Evolutionary conservation across 1,139 yeast genomes (phyloP).

Genomic region (Kodamaea plutei): DNA sequence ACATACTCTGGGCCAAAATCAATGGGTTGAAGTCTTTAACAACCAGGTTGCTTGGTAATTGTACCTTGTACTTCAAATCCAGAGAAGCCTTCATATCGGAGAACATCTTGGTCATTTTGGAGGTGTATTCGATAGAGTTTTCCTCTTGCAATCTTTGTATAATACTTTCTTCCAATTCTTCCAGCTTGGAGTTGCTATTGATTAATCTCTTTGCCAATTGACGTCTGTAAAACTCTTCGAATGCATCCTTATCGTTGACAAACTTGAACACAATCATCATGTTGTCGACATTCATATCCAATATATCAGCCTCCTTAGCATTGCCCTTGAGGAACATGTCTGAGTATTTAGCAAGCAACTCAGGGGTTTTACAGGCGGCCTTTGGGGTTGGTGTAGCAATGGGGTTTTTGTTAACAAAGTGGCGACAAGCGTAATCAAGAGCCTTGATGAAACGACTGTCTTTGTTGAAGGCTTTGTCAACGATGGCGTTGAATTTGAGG

Average conservation of each 20-base stretch:
- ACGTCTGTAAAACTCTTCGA: conserved; percentile 90
- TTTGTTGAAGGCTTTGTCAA: conserved; percentile 63
- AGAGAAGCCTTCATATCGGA: conserved; percentile 87
- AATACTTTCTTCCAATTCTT: conserved; percentile 79
- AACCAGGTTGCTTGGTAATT: conserved; percentile 29
- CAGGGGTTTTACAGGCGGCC: conserved; percentile 70
- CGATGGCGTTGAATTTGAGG: conserved; percentile 62
- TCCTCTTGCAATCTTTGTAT: conserved; percentile 86
- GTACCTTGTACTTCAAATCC: conserved; percentile 67
- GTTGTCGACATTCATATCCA: conserved; percentile 77
- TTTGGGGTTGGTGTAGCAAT: conserved; percentile 65
- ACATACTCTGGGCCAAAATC: conserved; percentile 81
- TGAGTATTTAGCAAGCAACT: conserved; percentile 82
- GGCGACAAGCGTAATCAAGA: conserved; percentile 82
- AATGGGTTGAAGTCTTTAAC: conserved; percentile 69
- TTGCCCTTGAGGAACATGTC: conserved; percentile 79
- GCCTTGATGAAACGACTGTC: conserved; percentile 83
- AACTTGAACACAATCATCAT: conserved; percentile 85
- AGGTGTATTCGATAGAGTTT: conserved; percentile 88
- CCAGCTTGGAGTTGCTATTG: conserved; percentile 76
- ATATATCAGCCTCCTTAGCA: conserved; percentile 62
- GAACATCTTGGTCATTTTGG: conserved; percentile 94
- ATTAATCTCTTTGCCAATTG: conserved; percentile 85
- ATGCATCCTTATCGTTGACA: conserved; percentile 90
- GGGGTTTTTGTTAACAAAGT: conserved; percentile 76